Evolutionary conservation across 441 rosid genomes (phyloP), one percentile per base, ranked within the genome.

Genomic region (Euphorbia schlechtendalii): DNA sequence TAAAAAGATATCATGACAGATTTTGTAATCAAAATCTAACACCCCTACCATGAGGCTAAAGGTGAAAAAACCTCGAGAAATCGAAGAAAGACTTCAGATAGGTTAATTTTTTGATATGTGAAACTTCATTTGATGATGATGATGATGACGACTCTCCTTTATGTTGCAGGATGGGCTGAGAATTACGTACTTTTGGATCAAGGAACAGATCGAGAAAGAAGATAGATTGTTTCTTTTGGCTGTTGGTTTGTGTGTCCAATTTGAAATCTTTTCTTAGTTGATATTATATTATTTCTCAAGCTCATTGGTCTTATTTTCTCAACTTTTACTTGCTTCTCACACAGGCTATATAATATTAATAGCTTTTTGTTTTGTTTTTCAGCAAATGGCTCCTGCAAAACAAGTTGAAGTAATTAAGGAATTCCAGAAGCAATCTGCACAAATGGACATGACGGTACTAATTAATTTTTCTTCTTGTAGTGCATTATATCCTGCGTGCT

Each of bases 151-250:
- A 27, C 30, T 27, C 56, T 56, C 56, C 10, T 18, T 20, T 25
- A 41, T 61, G 24, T 68, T 78, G 75, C 75, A 90, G 99, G 96
- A 93, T 70, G 99, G 99, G 56, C 81, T 93, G 81, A 82, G 93
- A 70, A 57, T 90, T 69, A 93, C 99, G 8, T 93, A 88, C 81
- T 83, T 88, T 74, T 90, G 99, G 97, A 88, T 93, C 72, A 85
- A 93, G 73, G 95, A 93, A 59, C 97, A 93, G 79, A 81, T 93
- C 12, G 99, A 90, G 84, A 90, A 88, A 78, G 97, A 93, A 84
- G n/a, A n/a, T n/a, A n/a, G n/a, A n/a, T 30, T 32, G 3, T 32
- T 32, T 32, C 7, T 32, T 32, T 40, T 40, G 20, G 8, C 21
- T 49, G 24, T 49, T 15, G 52, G 18, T 63, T 4, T 28, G 9